Percentiles rank a stretch among this genome's conserved stretches.
phyloP scores from a whole-genome alignment of 257 asterid genomes.

The Handroanthus guayacan region DNA sequence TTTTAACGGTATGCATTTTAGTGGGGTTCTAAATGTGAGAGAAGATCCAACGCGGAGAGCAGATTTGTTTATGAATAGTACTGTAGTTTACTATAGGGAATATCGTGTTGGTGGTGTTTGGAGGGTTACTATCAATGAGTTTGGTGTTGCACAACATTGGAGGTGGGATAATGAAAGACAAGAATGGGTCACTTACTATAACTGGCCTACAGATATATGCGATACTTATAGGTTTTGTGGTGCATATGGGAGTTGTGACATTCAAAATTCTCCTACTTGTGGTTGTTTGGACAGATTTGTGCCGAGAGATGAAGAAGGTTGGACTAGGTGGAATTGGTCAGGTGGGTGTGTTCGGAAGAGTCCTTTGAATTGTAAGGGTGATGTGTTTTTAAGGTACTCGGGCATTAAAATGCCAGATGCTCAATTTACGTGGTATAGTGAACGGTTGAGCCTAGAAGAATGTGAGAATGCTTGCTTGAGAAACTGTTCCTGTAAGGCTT shows the following conservation, averaged over 20 bases:
- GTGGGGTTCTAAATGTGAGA: conserved; percentile 32
- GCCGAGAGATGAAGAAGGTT: background rate
- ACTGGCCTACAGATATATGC: conserved; percentile 38
- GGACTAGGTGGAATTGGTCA: conserved; percentile 30
- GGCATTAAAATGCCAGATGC: conserved; percentile 35
- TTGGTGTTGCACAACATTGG: conserved; percentile 18
- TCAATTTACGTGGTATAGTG: conserved; percentile 20
- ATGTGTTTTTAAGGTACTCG: conserved; percentile 15
- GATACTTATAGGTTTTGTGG: conserved; percentile 45
- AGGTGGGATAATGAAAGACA: conserved; percentile 29
- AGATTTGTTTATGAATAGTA: conserved; percentile 21
- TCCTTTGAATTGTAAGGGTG: conserved; percentile 23
- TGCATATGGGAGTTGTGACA: conserved; percentile 37
- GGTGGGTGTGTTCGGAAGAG: conserved; percentile 21
- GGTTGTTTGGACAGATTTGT: conserved; percentile 41
- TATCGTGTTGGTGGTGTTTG: conserved; percentile 23
- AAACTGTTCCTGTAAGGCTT: conserved; percentile 45
- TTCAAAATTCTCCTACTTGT: conserved; percentile 31
- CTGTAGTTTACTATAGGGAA: conserved; percentile 1
- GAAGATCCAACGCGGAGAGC: background rate
- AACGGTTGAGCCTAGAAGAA: conserved; percentile 33
- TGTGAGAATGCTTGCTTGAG: conserved; percentile 33
- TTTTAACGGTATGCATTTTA: conserved; percentile 45
- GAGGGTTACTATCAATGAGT: conserved; percentile 15
- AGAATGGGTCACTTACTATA: conserved; percentile 31